Base-by-base conservation (phyloP, 495 filamentous ascomycete genomes). In the Pyrenopolyporus hunteri region DNA sequence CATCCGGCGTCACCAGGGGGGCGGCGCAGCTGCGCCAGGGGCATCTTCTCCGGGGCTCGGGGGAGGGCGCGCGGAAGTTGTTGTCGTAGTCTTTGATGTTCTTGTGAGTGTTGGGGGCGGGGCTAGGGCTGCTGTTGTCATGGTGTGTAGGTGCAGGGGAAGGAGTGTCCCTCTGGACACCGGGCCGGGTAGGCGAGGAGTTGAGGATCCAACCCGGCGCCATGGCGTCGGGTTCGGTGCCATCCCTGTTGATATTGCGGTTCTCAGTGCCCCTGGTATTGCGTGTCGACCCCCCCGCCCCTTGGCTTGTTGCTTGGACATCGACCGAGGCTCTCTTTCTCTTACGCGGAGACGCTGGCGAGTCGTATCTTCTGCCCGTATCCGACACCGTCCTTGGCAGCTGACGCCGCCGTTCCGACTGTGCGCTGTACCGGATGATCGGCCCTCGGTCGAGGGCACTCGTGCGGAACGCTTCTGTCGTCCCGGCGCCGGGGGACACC, bases 21-120 rank as follows among this genome's bases (percentile, higher is more conserved):
- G 57, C 54, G 33, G n/a, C 9, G 49, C 68, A 71, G 2, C 55
- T 43, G 2, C 62, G 64, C 60, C 58, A 55, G 31, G 59, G 61
- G 16, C 68, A 87, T 64, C 76, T 82, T 13, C 79, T 74, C 54
- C 76, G 71, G 16, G 74, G 67, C n/a, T 75, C 78, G 49, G 73
- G 73, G 23, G 72, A 80, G 45, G 74, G 54, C n/a, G 28, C 4
- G 17, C 7, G 9, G 16, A 14, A 37, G 19, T n/a, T n/a, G n/a
- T n/a, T 36, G 26, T 36, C 25, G 48, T 32, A 7, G 37, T 42
- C 6, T 10, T 29, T 29, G 22, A 14, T 26, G n/a, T n/a, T n/a
- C n/a, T n/a, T n/a, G n/a, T n/a, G n/a, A n/a, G n/a, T n/a, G n/a
- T n/a, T n/a, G 8, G 20, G 11, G 42, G 7, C 20, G 20, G 20